A percentile compares a stretch with the other conserved stretches of the same genome.
Conservation (phyloP, 108 stramenopile genomes). For the Cylindrotheca closterium region DNA sequence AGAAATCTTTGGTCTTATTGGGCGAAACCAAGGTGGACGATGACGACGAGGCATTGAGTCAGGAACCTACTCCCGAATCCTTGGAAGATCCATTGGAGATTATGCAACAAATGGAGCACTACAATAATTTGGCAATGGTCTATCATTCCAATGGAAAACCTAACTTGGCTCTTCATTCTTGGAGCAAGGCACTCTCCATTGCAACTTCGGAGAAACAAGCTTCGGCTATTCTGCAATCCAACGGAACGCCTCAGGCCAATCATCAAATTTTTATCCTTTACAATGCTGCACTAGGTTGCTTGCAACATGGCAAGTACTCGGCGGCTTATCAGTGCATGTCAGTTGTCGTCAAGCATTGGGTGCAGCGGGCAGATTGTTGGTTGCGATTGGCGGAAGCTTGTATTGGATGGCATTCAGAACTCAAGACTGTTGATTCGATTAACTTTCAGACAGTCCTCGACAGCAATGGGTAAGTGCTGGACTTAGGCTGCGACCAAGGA, state of each 20-base stretch:
- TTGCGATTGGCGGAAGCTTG: conserved; percentile 80
- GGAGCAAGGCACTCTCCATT: conserved; percentile 52
- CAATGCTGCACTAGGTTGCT: conserved; percentile 70
- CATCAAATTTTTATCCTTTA: conserved; percentile 51
- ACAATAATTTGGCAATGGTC: conserved; percentile 75
- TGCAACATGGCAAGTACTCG: conserved; percentile 55
- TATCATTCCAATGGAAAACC: conserved; percentile 69
- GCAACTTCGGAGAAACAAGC: conserved; percentile 2
- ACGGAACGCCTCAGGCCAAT: conserved; percentile 61
- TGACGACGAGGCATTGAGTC: conserved; percentile 6
- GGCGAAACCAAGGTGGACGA: conserved; percentile 56
- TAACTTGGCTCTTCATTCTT: conserved; percentile 70
- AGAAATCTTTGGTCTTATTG: conserved; percentile 78
- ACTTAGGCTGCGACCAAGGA: too few species aligned
- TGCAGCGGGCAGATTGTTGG: conserved; percentile 55
- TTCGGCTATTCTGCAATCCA: conserved; percentile 39
- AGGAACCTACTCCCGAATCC: background rate
- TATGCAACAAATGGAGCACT: conserved; percentile 40
- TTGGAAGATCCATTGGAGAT: conserved; percentile 44
- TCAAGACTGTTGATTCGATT: background rate
- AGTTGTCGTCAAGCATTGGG: conserved; percentile 44
- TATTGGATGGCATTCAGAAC: conserved; percentile 42
- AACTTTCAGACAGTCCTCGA: conserved; percentile 13
- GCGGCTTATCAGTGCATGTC: conserved; percentile 73
- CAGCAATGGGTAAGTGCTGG: background rate